phyloP scores from a whole-genome alignment of 805 yeast genomes.

The Sugiyamaella floridensis region DNA sequence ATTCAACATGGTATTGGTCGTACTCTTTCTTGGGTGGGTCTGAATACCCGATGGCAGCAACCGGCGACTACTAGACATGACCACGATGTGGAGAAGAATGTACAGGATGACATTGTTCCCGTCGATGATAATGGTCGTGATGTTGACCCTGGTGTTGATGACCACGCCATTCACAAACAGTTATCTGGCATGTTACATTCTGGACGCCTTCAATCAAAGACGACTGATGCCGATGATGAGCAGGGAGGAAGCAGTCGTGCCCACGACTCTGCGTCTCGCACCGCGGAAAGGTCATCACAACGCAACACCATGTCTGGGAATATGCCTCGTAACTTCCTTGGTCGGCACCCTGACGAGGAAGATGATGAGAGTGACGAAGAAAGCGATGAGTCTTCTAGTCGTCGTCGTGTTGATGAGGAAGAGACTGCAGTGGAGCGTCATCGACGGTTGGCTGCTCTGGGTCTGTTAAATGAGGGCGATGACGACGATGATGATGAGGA shows the following conservation, averaged over 20 bases:
- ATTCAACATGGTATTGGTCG: conserved; percentile 25
- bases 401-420: conserved; percentile 15
- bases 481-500: conserved; percentile 24
- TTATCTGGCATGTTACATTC: conserved; percentile 11
- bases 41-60: conserved; percentile 28
- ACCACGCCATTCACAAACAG: conserved; percentile 16
- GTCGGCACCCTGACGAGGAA: conserved; percentile 19
- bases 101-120: conserved; percentile 23
- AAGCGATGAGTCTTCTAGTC: conserved; percentile 20
- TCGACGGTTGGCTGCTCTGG: conserved; percentile 46
- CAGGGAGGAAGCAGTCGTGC: neutral
- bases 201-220: conserved; percentile 3
- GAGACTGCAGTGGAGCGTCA: conserved; percentile 64
- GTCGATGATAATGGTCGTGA: conserved; percentile 13
- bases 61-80: conserved; percentile 7
- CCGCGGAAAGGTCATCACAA: neutral
- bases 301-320: neutral
- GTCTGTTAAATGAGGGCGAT: conserved; percentile 20
- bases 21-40: conserved; percentile 52
- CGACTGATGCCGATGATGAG: neutral
- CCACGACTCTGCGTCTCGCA: neutral
- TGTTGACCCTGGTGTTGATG: conserved; percentile 15
- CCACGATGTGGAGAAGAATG: conserved; percentile 24
- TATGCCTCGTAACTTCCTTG: conserved; percentile 19
- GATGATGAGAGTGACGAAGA: conserved; percentile 22